Percentiles rank a stretch among this genome's conserved stretches.
phyloP scores from a whole-genome alignment of 441 rosid genomes.

The Corymbia citriodora region DNA sequence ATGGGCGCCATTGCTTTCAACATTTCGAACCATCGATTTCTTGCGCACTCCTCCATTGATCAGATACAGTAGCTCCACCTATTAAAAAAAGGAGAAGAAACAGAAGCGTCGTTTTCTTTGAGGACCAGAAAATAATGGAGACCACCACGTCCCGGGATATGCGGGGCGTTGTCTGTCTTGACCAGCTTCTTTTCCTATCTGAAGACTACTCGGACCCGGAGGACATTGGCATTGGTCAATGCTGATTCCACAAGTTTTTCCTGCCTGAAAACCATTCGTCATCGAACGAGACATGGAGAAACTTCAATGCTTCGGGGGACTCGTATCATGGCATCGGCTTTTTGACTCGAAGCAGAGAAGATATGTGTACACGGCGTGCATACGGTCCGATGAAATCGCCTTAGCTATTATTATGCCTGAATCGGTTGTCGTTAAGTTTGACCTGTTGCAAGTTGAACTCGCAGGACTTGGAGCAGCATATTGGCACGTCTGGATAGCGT shows the following conservation, averaged over 20 bases:
- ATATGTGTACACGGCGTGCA: background rate
- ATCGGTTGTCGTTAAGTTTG: background rate
- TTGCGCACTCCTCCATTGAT: background rate
- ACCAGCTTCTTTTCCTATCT: background rate
- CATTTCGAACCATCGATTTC: background rate
- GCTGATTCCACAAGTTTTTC: background rate
- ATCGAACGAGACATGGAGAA: background rate
- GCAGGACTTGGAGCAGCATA: background rate
- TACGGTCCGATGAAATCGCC: background rate
- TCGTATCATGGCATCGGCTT: background rate
- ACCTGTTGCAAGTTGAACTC: background rate
- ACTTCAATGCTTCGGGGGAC: background rate
- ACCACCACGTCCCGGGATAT: background rate
- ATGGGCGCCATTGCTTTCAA: background rate
- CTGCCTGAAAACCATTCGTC: background rate
- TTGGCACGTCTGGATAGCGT: background rate
- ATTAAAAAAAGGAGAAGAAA: background rate
- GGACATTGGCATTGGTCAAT: background rate
- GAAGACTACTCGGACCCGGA: background rate
- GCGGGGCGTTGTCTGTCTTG: background rate
- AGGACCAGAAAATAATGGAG: background rate
- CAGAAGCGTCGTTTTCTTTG: background rate
- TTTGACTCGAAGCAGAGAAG: background rate
- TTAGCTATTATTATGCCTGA: background rate
- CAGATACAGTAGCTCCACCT: background rate